Evolutionary conservation across 2,329 filamentous ascomycete genomes (phyloP).

Genomic region (Stagonosporopsis rhizophila): DNA sequence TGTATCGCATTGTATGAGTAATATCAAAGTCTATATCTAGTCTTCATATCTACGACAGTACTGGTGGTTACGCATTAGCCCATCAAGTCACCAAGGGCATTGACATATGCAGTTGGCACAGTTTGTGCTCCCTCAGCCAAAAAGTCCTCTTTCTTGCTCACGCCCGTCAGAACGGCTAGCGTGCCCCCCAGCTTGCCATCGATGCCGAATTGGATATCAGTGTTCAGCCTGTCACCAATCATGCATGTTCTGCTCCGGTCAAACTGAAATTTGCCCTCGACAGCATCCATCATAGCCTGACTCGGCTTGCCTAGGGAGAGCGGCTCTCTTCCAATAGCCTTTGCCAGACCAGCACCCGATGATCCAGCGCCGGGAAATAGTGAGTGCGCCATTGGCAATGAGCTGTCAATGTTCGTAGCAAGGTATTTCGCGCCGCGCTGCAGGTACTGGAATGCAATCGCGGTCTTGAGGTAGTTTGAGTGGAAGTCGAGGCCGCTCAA

Average conservation of each 20-base stretch:
- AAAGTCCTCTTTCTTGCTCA: conserved; percentile 84
- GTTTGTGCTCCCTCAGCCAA: conserved; percentile 71
- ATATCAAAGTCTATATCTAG: neutral
- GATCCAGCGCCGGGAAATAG: conserved; percentile 94
- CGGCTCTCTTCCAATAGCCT: conserved; percentile 69
- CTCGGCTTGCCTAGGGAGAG: conserved; percentile 90
- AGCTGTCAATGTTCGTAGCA: conserved; percentile 92
- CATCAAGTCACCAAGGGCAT: conserved; percentile 79
- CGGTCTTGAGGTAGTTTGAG: conserved; percentile 91
- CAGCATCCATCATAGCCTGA: conserved; percentile 99
- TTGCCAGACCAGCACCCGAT: conserved; percentile 77
- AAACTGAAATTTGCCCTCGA: conserved; percentile 94
- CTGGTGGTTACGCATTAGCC: conserved; percentile 23
- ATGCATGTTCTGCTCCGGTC: conserved; percentile 88
- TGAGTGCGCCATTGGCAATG: conserved; percentile 78
- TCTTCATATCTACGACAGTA: neutral
- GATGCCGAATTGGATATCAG: conserved; percentile 94
- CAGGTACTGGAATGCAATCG: conserved; percentile 85
- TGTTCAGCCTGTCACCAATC: conserved; percentile 93
- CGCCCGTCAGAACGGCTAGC: conserved; percentile 87
- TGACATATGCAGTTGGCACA: conserved; percentile 82
- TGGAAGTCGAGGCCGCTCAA: conserved; percentile 92
- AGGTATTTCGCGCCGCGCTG: conserved; percentile 82
- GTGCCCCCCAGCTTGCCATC: conserved; percentile 91
- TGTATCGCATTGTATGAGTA: neutral